These are phyloP conservation scores for Fusarium graminum DNA, from an alignment of 2,329 filamentous ascomycete species.

Conservation along the genomic window DNA sequence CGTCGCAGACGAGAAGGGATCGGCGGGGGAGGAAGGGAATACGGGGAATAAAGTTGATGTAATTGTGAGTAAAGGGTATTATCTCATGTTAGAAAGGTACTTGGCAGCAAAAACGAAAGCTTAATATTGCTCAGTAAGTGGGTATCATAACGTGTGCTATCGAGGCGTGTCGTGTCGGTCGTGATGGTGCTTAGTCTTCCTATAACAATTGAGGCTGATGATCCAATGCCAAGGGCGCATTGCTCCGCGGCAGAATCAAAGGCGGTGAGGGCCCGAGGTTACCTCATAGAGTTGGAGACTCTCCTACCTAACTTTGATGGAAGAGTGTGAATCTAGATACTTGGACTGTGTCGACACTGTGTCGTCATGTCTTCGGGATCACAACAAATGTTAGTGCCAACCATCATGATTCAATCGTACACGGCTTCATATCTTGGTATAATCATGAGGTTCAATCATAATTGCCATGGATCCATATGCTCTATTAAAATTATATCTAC, in stretches of 20 bases:
- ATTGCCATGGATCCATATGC: neutral
- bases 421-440: too few relatives aligned
- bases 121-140: constrained; percentile 29
- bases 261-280: constrained; percentile 37
- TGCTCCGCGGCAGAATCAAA: constrained; percentile 40
- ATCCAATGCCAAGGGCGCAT: constrained; percentile 15
- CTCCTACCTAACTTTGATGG: constrained; percentile 14
- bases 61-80: constrained; percentile 23
- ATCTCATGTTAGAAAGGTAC: constrained; percentile 29
- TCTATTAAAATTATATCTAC: constrained; percentile 24
- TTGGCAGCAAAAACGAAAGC: constrained; percentile 19
- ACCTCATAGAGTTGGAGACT: constrained; percentile 18
- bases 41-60: neutral
- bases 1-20: constrained; percentile 40
- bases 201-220: constrained; percentile 27
- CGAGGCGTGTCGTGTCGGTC: constrained; percentile 18
- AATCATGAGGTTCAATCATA: neutral
- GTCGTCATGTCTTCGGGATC: neutral
- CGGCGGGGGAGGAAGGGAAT: constrained; percentile 15
- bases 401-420: too few relatives aligned
- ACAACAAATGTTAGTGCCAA: neutral
- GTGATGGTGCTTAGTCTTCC: constrained; percentile 35
- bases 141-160: constrained; percentile 39
- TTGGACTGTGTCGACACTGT: constrained; percentile 4
- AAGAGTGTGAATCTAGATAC: constrained; percentile 24